phyloP scores from a whole-genome alignment of 1,284 basidiomycete species.

The Tausonia pullulans region DNA sequence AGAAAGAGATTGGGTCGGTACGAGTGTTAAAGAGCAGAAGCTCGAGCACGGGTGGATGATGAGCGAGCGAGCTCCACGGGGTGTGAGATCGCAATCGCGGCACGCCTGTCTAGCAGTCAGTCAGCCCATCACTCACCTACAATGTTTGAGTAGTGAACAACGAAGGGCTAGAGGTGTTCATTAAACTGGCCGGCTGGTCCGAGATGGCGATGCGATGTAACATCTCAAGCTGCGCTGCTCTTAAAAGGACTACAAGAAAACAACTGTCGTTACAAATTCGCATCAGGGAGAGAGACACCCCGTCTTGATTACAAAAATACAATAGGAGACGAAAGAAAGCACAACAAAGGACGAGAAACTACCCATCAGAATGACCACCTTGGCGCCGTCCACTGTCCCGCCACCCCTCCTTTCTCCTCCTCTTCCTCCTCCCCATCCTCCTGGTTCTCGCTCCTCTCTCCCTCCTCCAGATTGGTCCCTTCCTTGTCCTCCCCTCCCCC shows the following conservation, averaged over 20 bases:
- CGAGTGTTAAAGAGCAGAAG: background rate
- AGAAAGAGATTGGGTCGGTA: background rate
- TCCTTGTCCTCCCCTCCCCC: background rate
- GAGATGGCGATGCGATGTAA: no score
- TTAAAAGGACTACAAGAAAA: background rate
- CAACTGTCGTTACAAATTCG: background rate
- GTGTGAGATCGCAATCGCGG: no score
- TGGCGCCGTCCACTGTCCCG: background rate
- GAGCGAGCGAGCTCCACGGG: no score
- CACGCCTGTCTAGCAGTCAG: no score
- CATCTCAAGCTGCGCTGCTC: background rate
- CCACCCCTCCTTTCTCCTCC: background rate
- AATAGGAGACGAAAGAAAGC: background rate
- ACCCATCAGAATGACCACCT: background rate
- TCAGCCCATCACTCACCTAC: no score
- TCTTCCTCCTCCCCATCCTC: background rate
- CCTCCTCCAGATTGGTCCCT: background rate
- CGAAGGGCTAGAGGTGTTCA: no score
- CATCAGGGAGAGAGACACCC: background rate
- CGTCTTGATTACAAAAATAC: background rate
- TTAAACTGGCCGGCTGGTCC: no score
- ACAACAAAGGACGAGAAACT: no score
- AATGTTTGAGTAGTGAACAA: no score
- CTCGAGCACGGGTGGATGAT: background rate
- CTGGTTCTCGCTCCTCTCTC: background rate